These are phyloP conservation scores for Lactarius deliciosus DNA, from an alignment of 768 basidiomycete genomes.

Conservation along the genomic window DNA sequence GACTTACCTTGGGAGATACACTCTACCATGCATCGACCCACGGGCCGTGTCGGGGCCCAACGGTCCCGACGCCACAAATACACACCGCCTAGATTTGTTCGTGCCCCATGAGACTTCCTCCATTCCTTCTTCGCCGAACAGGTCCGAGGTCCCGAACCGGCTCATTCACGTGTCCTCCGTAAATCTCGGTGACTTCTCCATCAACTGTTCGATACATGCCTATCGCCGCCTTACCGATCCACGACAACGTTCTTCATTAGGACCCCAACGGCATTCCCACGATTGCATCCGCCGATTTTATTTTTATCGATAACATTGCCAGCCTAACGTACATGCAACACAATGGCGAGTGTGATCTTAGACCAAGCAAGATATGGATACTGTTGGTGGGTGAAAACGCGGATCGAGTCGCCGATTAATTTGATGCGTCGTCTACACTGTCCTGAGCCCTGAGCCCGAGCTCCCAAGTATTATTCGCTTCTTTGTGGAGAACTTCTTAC, in stretches of 20 bases:
- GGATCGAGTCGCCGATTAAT: background rate
- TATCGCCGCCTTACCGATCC: slow-evolving; percentile 1
- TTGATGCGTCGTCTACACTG: background rate
- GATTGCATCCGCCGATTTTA: background rate
- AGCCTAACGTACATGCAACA: background rate
- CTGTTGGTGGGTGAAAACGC: background rate
- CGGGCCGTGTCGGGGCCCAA: background rate
- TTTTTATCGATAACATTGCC: background rate
- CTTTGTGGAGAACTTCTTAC: background rate
- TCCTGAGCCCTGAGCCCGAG: background rate
- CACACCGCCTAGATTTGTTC: slow-evolving; percentile 9
- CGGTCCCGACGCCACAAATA: slow-evolving; percentile 6
- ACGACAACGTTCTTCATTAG: background rate
- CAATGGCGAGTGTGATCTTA: background rate
- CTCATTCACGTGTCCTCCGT: background rate
- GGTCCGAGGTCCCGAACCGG: slow-evolving; percentile 11
- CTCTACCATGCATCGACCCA: background rate
- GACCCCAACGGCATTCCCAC: background rate
- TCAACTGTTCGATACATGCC: slow-evolving; percentile 4
- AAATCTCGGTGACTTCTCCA: background rate
- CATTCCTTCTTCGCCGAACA: background rate
- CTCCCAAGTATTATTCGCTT: background rate
- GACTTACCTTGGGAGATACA: slow-evolving; percentile 2
- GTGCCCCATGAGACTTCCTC: background rate
- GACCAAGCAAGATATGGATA: background rate